Evolutionary conservation across 2,329 filamentous ascomycete genomes (phyloP), one percentile per base, ranked within the genome.

Genomic region (Hypoxylon sp.): DNA sequence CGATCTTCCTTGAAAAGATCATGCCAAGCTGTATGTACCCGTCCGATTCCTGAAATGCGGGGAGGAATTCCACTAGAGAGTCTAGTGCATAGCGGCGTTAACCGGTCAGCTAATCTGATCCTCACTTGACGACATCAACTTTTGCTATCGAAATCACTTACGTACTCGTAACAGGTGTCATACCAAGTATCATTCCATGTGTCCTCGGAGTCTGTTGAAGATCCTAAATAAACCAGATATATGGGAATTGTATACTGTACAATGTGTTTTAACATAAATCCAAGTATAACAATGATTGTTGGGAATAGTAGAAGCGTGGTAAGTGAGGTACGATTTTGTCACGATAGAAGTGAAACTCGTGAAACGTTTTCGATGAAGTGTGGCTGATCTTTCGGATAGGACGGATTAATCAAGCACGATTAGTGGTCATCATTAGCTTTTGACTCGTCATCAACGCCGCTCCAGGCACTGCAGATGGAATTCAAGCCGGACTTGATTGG

Each of bases 341-440:
- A 53, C 63, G 57, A 45, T 14, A 30, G 23, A 46, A 13, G 21
- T 14, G 32, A 57, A 51, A 36, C 36, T 59, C 36, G 36, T 30
- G 46, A 53, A 32, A 43, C 32, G 21, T 60, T 28, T 43, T 50
- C 49, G 57, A 52, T 19, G 56, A 56, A 48, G 48, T 50, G 53
- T 57, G 49, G 55, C 45, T 68, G 50, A 63, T 30, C 41, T 21
- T 25, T 62, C 60, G 64, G 64, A 63, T 67, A 59, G 45, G 28
- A 64, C 63, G 63, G 67, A 32, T 55, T 59, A 5, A 50, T 45
- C 50, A 55, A 41, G 45, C 10, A 59, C 38, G 11, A 25, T 46
- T 52, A 66, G 59, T 51, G 49, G 50, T 25, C 28, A 60, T 55
- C 21, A 46, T 46, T 67, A 34, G 21, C 32, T 48, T 52, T 58